Evolutionary conservation across 2,329 filamentous ascomycete species (phyloP).

Genomic region (Alternaria arbusti): DNA sequence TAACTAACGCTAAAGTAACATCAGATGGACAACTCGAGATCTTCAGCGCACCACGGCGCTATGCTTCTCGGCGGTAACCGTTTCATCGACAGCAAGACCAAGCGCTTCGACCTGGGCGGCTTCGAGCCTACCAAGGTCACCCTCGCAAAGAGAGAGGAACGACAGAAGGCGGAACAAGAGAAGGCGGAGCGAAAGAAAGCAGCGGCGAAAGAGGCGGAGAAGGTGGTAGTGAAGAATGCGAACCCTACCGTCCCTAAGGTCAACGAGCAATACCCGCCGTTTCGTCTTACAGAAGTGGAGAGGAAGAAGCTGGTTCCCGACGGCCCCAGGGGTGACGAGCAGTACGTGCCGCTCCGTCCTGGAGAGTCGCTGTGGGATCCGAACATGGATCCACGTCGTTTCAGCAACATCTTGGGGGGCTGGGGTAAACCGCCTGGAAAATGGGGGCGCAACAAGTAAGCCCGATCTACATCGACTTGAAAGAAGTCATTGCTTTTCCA

Average conservation of each 20-base stretch:
- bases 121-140: neutral
- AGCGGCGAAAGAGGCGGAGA: neutral
- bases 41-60: neutral
- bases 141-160: neutral
- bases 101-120: neutral
- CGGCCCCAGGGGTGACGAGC: neutral
- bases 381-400: neutral
- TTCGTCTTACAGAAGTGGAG: neutral
- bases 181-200: neutral
- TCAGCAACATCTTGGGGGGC: neutral
- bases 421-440: neutral
- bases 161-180: neutral
- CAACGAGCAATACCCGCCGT: neutral
- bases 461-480: neutral
- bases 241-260: neutral
- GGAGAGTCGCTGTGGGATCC: constrained; percentile 2
- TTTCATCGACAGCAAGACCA: neutral
- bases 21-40: neutral
- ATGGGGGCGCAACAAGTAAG: neutral
- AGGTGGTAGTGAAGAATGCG: neutral
- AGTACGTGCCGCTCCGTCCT: neutral
- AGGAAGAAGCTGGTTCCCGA: neutral
- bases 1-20: neutral
- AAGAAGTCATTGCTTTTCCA: neutral
- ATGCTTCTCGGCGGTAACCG: neutral